Percentiles rank a stretch among this genome's conserved stretches.
Conservation (phyloP, 1,284 basidiomycete species). For the Rhodotorula mucilaginosa region DNA sequence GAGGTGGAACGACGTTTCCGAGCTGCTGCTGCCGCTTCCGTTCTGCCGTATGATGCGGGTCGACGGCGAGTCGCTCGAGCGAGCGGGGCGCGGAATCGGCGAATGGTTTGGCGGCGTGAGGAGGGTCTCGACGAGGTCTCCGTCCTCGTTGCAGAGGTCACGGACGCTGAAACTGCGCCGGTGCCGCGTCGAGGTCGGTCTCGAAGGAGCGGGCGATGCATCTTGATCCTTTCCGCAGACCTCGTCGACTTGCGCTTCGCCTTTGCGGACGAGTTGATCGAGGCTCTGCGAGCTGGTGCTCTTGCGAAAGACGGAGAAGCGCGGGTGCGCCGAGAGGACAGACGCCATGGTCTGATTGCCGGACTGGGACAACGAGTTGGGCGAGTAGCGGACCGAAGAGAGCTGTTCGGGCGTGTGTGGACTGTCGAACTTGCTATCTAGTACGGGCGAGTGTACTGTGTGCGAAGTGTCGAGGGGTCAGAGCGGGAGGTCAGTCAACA, state of each 20-base stretch:
- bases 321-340: slow-evolving; percentile 32
- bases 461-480: slow-evolving; percentile 1
- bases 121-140: slow-evolving; percentile 17
- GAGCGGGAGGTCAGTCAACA: neutral
- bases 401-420: slow-evolving; percentile 12
- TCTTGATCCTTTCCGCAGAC: neutral
- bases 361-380: slow-evolving; percentile 19
- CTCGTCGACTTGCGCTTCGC: neutral
- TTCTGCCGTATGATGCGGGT: too few species aligned
- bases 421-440: neutral
- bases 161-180: neutral
- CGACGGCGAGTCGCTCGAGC: neutral
- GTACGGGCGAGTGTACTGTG: neutral
- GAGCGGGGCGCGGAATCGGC: neutral
- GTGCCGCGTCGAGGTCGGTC: neutral
- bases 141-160: slow-evolving; percentile 5
- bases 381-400: neutral
- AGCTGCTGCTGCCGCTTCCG: neutral
- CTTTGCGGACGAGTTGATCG: neutral
- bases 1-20: slow-evolving; percentile 24
- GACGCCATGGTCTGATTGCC: slow-evolving; percentile 24
- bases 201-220: neutral
- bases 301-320: slow-evolving; percentile 40
- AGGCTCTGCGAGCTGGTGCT: slow-evolving; percentile 4
- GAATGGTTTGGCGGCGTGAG: slow-evolving; percentile 12